Percentiles rank a stretch among this genome's conserved stretches.
Evolutionary conservation across 345 rosid species (phyloP).

Genomic region (Xanthoceras sorbifolium): DNA sequence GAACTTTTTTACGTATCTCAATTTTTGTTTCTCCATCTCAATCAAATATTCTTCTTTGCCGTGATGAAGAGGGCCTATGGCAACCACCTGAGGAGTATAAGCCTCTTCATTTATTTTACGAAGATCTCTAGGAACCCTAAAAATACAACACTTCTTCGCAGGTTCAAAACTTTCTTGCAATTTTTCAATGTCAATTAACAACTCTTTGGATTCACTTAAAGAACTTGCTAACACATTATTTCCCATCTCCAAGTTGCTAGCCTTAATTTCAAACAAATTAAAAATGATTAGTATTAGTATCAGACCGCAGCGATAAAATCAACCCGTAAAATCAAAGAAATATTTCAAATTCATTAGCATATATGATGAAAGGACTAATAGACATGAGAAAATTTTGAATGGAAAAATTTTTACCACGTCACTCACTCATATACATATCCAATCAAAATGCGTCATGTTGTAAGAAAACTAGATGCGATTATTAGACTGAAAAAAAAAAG

Average conservation of each 20-base stretch:
- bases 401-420: too few relatives aligned
- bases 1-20: not conserved
- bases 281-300: too few relatives aligned
- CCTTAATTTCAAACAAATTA: not conserved
- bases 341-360: too few relatives aligned
- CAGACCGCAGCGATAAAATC: too few relatives aligned
- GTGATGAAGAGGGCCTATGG: slow-evolving; percentile 19
- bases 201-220: not conserved
- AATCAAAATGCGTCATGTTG: too few relatives aligned
- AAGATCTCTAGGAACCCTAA: not conserved
- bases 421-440: too few relatives aligned
- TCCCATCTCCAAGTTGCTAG: not conserved
- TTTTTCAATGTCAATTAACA: not conserved
- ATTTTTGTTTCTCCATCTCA: not conserved
- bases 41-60: not conserved
- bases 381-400: too few relatives aligned
- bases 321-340: too few relatives aligned
- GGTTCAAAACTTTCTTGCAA: not conserved
- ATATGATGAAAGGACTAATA: too few relatives aligned
- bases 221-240: not conserved
- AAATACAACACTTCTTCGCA: not conserved
- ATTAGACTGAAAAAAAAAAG: too few relatives aligned
- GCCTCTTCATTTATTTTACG: slow-evolving; percentile 16
- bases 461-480: too few relatives aligned
- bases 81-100: slow-evolving; percentile 27